Evolutionary conservation across 2,329 filamentous ascomycete genomes (phyloP).

Genomic region (Dendryphion nanum): DNA sequence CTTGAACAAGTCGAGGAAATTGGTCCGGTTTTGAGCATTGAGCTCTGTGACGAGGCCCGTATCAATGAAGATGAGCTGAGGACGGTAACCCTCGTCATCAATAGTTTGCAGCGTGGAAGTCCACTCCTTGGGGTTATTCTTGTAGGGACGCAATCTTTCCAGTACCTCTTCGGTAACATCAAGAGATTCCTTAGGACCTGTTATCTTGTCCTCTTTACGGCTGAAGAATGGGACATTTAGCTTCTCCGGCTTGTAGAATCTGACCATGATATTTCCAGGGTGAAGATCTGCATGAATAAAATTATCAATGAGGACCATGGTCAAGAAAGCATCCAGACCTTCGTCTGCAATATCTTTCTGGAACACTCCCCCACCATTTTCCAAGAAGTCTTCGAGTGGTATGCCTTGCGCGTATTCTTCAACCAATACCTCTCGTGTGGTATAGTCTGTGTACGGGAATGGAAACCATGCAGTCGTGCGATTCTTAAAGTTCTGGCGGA

Average conservation of each 20-base stretch:
- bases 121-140: constrained; percentile 69
- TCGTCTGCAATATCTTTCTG: constrained; percentile 93
- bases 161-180: constrained; percentile 90
- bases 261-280: constrained; percentile 98
- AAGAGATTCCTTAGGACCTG: constrained; percentile 49
- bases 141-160: constrained; percentile 72
- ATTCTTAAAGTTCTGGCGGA: constrained; percentile 86
- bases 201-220: constrained; percentile 31
- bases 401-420: constrained; percentile 97
- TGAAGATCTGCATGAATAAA: constrained; percentile 97
- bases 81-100: constrained; percentile 83
- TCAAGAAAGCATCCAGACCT: constrained; percentile 90
- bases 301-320: constrained; percentile 96
- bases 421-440: constrained; percentile 85
- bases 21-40: constrained; percentile 78
- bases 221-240: constrained; percentile 62
- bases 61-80: constrained; percentile 96
- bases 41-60: constrained; percentile 93
- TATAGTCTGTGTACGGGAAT: constrained; percentile 88
- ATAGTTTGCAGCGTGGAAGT: constrained; percentile 70
- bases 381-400: constrained; percentile 83
- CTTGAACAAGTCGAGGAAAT: constrained; percentile 95
- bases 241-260: constrained; percentile 83
- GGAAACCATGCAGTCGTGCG: constrained; percentile 95
- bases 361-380: constrained; percentile 88